Evolutionary conservation across 257 asterid species (phyloP).

Genomic region (Gentiana dahurica): DNA sequence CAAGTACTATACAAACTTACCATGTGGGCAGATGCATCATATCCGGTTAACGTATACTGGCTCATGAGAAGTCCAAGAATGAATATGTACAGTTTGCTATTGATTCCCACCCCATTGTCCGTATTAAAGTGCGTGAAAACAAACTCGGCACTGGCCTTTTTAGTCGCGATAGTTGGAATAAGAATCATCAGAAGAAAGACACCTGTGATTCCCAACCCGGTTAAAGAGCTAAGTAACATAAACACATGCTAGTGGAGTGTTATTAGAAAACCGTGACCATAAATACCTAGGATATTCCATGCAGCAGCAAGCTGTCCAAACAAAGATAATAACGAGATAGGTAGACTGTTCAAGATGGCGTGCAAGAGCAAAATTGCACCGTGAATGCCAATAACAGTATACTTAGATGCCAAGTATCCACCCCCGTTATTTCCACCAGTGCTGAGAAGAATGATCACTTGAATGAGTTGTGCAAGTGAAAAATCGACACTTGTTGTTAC

Average conservation of each 20-base stretch:
- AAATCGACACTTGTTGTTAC: slow-evolving; percentile 82
- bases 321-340: slow-evolving; percentile 71
- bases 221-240: not conserved
- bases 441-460: slow-evolving; percentile 82
- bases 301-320: slow-evolving; percentile 88
- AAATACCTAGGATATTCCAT: slow-evolving; percentile 77
- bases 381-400: slow-evolving; percentile 65
- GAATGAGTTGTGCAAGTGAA: slow-evolving; percentile 87
- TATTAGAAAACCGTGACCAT: not conserved
- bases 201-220: slow-evolving; percentile 31
- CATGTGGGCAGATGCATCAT: slow-evolving; percentile 98
- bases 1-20: slow-evolving; percentile 27
- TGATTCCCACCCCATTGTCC: slow-evolving; percentile 63
- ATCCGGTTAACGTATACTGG: slow-evolving; percentile 80
- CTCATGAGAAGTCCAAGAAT: slow-evolving; percentile 92
- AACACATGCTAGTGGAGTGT: not conserved
- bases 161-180: slow-evolving; percentile 72
- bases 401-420: slow-evolving; percentile 79
- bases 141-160: slow-evolving; percentile 61
- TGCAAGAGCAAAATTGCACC: slow-evolving; percentile 65
- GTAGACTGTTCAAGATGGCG: slow-evolving; percentile 74
- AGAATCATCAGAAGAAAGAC: slow-evolving; percentile 89
- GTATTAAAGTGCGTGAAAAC: slow-evolving; percentile 82
- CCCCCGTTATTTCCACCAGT: slow-evolving; percentile 89
- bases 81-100: slow-evolving; percentile 59